A percentile compares a stretch with the other conserved stretches of the same genome.
phyloP scores from a whole-genome alignment of 1,284 basidiomycete species.

The Cutaneotrichosporon cavernicola region DNA sequence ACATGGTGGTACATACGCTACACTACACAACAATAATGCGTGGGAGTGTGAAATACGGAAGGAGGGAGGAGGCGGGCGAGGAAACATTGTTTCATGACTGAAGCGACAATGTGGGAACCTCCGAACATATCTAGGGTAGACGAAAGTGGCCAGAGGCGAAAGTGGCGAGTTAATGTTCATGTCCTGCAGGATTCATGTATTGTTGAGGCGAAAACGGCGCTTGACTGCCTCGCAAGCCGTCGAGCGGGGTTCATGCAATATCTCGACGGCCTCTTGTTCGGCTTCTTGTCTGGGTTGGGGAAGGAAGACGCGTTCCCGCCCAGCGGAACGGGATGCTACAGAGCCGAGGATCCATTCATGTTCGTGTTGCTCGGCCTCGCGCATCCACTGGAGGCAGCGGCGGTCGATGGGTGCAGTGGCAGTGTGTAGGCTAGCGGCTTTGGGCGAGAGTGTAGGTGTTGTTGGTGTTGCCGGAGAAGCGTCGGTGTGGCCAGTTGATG shows the following conservation, averaged over 20 bases:
- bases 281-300: background rate
- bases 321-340: conserved; percentile 11
- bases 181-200: background rate
- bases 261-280: conserved; percentile 5
- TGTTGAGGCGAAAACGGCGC: conserved; percentile 7
- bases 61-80: background rate
- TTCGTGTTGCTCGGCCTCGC: conserved; percentile 23
- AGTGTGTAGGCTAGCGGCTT: background rate
- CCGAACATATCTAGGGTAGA: no score
- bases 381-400: conserved; percentile 24
- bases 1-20: conserved; percentile 1
- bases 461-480: background rate
- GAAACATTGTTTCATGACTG: background rate
- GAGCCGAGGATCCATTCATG: conserved; percentile 19
- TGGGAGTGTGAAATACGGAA: background rate
- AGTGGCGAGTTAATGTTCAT: no score
- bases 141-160: no score
- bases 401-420: conserved; percentile 19
- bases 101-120: background rate
- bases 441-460: background rate
- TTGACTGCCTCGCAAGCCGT: background rate
- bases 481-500: background rate
- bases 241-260: conserved; percentile 14
- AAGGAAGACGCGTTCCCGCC: background rate
- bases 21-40: background rate